Conservation (phyloP, 768 basidiomycete species). For the Tulasnella calospora region DNA sequence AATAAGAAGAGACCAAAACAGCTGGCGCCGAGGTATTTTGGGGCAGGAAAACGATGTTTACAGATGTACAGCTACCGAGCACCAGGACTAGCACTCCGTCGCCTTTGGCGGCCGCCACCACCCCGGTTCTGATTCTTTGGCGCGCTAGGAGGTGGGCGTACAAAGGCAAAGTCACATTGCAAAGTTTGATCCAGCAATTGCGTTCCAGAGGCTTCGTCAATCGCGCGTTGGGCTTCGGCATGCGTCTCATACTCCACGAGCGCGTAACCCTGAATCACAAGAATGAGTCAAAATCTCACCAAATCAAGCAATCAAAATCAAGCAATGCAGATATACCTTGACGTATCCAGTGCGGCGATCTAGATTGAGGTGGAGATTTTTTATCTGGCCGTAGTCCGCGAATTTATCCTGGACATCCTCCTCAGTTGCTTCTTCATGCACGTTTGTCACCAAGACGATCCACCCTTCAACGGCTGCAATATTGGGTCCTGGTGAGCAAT, state of each 20-base stretch:
- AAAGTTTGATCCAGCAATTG: slow-evolving; percentile 78
- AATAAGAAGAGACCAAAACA: neutral
- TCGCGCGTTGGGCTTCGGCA: slow-evolving; percentile 89
- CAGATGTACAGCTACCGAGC: slow-evolving; percentile 7
- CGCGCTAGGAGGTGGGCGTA: slow-evolving; percentile 74
- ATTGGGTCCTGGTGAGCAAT: slow-evolving; percentile 8
- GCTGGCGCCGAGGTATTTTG: neutral
- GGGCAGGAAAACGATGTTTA: neutral
- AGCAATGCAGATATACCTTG: slow-evolving; percentile 55
- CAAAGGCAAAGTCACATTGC: slow-evolving; percentile 89
- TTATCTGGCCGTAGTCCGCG: slow-evolving; percentile 93
- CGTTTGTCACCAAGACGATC: slow-evolving; percentile 94
- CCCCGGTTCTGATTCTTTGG: slow-evolving; percentile 62
- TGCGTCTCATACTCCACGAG: slow-evolving; percentile 96
- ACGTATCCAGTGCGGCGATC: slow-evolving; percentile 98
- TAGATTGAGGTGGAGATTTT: slow-evolving; percentile 94
- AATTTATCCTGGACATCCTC: slow-evolving; percentile 97
- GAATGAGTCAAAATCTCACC: neutral
- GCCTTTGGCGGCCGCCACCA: slow-evolving; percentile 53
- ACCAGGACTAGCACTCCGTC: slow-evolving; percentile 68
- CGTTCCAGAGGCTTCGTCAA: slow-evolving; percentile 82
- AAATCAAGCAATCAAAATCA: neutral
- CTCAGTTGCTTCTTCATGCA: slow-evolving; percentile 97
- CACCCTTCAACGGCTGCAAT: slow-evolving; percentile 92
- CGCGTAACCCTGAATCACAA: slow-evolving; percentile 77